Base-by-base conservation (phyloP, 1,284 basidiomycete genomes). In the Pseudozyma hubeiensis region DNA sequence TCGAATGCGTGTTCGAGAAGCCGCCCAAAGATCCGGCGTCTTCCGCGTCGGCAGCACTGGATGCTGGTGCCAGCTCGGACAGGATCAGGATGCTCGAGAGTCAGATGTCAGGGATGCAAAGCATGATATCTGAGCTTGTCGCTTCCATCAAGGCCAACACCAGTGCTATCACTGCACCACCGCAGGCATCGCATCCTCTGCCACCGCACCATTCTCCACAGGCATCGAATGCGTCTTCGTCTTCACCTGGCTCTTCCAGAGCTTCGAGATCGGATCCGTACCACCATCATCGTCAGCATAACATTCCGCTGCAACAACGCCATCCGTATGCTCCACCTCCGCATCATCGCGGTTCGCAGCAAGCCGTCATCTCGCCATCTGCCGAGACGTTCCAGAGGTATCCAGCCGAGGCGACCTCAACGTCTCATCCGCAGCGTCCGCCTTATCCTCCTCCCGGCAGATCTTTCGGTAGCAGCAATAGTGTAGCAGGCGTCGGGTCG, bases 1-100 rank as follows among this genome's bases (percentile, higher is more conserved):
- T 90, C 10, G 88, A 88, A 37, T 97, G 94, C 81, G 86, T 97
- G 48, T 97, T 95, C 84, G 94, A 95, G 85, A 96, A 95, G 85
- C 93, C 93, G 78, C 91, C 93, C 85, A 92, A 91, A 87, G 93
- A 92, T 86, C 88, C 87, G 19, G 33, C 40, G 0, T 13, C 62
- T 1, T 43, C 64, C 33, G 24, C 50, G 0, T 40, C 48, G 0
- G 19, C 17, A 29, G 51, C 45, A 10, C 39, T 86, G 1, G 89
- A 90, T 68, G 86, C 86, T 7, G 85, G 90, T 75, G 87, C 90
- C 55, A 58, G 64, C 34, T 49, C 60, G 3, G 68, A 67, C 39
- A 17, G 68, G 29, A 75, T 71, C 45, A 55, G 56, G 24, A 13
- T 51, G 5, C 29, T 75, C 37, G 73, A 75, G 37, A 51, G 54